Evolutionary conservation across 78 protist genomes (phyloP).

Genomic region (Fonticula alba): DNA sequence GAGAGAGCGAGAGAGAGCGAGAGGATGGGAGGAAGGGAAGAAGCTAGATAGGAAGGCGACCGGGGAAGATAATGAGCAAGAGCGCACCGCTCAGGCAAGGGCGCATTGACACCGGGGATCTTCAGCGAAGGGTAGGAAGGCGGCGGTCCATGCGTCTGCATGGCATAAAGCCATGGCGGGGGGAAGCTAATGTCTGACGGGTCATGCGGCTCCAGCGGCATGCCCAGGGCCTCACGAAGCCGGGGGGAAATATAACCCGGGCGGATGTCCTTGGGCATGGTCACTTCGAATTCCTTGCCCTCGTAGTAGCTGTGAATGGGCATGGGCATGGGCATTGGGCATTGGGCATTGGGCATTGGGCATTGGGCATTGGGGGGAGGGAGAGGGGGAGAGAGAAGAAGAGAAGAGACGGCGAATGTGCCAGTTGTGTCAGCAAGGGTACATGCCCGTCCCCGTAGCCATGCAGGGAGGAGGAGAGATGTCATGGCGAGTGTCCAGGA

Average conservation of each 20-base stretch:
- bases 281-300: slow-evolving; percentile 62
- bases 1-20: neutral
- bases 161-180: slow-evolving; percentile 93
- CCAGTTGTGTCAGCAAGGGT: no score
- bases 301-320: slow-evolving; percentile 72
- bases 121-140: slow-evolving; percentile 87
- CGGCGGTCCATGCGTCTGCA: slow-evolving; percentile 90
- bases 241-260: slow-evolving; percentile 62
- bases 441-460: neutral
- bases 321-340: slow-evolving; percentile 21
- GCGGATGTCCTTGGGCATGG: slow-evolving; percentile 22
- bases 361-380: no score
- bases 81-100: slow-evolving; percentile 88
- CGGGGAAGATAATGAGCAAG: no score
- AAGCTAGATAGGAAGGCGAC: slow-evolving; percentile 19
- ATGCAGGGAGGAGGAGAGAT: neutral
- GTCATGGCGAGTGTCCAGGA: neutral
- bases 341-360: no score
- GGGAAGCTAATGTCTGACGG: no score
- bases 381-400: no score
- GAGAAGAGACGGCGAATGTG: no score
- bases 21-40: neutral
- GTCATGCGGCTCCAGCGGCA: slow-evolving; percentile 46
- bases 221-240: slow-evolving; percentile 64
- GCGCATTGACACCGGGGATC: slow-evolving; percentile 92